A percentile compares a stretch with the other conserved stretches of the same genome.
Conservation (phyloP, 2,329 filamentous ascomycete genomes). For the Aulographum hederae region DNA sequence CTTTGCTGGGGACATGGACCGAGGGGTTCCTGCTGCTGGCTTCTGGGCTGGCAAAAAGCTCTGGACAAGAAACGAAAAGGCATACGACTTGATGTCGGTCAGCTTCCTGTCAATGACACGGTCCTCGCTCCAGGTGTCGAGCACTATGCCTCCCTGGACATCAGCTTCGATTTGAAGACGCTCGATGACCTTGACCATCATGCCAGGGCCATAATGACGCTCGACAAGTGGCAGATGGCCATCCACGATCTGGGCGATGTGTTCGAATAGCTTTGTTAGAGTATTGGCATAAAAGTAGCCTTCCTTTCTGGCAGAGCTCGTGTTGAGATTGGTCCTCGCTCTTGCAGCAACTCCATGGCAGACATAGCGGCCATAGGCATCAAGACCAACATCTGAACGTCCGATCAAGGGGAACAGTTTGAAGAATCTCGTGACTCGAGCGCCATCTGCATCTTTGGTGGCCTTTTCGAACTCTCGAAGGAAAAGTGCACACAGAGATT, state of each 20-base stretch:
- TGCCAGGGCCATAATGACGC: conserved; percentile 77
- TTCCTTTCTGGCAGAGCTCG: conserved; percentile 47
- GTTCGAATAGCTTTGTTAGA: conserved; percentile 83
- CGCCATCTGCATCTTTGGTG: conserved; percentile 67
- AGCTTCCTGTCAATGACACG: conserved; percentile 66
- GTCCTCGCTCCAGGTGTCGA: conserved; percentile 93
- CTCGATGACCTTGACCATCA: conserved; percentile 91
- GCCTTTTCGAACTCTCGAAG: conserved; percentile 90
- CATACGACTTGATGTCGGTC: conserved; percentile 93
- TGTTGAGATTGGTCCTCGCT: conserved; percentile 64
- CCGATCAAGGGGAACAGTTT: conserved; percentile 94
- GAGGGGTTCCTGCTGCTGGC: conserved; percentile 39
- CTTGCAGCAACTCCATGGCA: conserved; percentile 82
- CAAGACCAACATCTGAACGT: conserved; percentile 69
- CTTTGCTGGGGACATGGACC: conserved; percentile 59
- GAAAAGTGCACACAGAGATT: conserved; percentile 80
- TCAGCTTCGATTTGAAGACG: conserved; percentile 86
- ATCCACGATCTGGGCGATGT: conserved; percentile 93
- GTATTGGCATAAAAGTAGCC: conserved; percentile 84
- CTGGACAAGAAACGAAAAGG: conserved; percentile 91
- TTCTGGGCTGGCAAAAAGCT: conserved; percentile 68
- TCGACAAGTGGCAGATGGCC: conserved; percentile 81
- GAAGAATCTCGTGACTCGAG: conserved; percentile 88
- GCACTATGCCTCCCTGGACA: conserved; percentile 83
- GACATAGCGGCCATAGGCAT: conserved; percentile 91